Evolutionary conservation across 1,139 yeast species (phyloP), one percentile per base, ranked within the genome.

Genomic region (Geotrichum klebahnii): DNA sequence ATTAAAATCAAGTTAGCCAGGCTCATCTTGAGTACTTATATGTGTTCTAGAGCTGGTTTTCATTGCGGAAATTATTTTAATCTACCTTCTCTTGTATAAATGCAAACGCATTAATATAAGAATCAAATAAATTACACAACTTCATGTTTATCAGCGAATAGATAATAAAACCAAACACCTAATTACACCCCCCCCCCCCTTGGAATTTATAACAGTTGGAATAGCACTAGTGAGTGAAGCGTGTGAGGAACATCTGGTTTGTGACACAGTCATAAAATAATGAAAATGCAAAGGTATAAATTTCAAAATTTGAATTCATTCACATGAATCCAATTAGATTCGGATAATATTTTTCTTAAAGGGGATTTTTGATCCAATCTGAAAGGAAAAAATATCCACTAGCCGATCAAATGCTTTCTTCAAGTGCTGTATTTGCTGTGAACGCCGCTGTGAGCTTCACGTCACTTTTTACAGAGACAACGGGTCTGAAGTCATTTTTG

Each of bases 371-470:
- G n/a, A n/a, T n/a, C n/a, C n/a, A n/a, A n/a, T n/a, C n/a, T n/a
- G n/a, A n/a, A n/a, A n/a, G n/a, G n/a, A n/a, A n/a, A n/a, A n/a
- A n/a, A n/a, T n/a, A n/a, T n/a, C n/a, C n/a, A n/a, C n/a, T n/a
- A n/a, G n/a, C n/a, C n/a, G n/a, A n/a, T n/a, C n/a, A 12, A 33
- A 52, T 52, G 54, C 44, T 52, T 38, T 52, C 54, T 4, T 43
- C 55, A 10, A 42, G 46, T 44, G 53, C 52, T 20, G 52, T 52
- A 28, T 50, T 50, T 26, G 36, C 53, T 16, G 44, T 42, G 33
- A 48, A 50, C 20, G 51, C 51, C 31, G 50, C 46, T 2, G 26
- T 52, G n/a, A 52, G 52, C 32, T 46, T 48, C 29, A 43, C 48
- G 14, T 44, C 44, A 22, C 49, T 46, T 31, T 39, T 48, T 28